phyloP scores from a whole-genome alignment of 306 rosid species.

The Acacia acuminata region DNA sequence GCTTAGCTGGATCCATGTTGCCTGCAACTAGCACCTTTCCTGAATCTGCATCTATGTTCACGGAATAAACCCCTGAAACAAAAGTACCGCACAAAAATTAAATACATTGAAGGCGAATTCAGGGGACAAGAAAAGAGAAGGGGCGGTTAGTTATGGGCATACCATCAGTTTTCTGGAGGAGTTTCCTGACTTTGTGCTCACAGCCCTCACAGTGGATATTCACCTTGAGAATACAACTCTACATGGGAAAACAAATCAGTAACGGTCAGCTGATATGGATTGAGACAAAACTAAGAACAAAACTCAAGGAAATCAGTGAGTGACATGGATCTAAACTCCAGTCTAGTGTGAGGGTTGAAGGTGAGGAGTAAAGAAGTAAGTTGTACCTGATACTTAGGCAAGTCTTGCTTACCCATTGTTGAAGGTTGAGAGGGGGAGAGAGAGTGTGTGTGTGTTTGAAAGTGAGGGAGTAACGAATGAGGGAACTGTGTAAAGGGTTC shows the following conservation, averaged over 20 bases:
- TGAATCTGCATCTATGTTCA: conserved; percentile 51
- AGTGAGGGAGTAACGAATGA: not conserved
- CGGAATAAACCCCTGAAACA: conserved; percentile 54
- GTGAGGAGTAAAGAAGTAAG: not conserved
- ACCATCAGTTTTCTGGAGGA: conserved; percentile 90
- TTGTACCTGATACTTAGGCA: conserved; percentile 69
- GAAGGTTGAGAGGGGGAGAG: not conserved
- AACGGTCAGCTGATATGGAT: not conserved
- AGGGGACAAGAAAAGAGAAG: not conserved
- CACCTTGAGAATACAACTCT: conserved; percentile 78
- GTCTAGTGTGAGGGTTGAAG: not conserved
- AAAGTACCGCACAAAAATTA: not conserved
- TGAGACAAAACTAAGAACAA: not conserved
- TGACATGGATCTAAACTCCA: not conserved
- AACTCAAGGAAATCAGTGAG: not conserved
- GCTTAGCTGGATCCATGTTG: conserved; percentile 55
- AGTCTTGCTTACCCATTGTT: conserved; percentile 76
- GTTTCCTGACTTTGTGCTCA: conserved; percentile 74
- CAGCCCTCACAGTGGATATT: conserved; percentile 92
- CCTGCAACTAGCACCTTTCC: conserved; percentile 69
- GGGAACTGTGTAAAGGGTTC: not conserved
- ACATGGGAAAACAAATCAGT: conserved; percentile 16
- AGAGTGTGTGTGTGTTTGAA: not conserved
- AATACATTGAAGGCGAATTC: not conserved
- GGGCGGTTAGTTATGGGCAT: not conserved